Percentiles rank a stretch among this genome's conserved stretches.
Evolutionary conservation across 192 early-diverging fungal genomes (phyloP).

Genomic region (Umbelopsis isabellina): DNA sequence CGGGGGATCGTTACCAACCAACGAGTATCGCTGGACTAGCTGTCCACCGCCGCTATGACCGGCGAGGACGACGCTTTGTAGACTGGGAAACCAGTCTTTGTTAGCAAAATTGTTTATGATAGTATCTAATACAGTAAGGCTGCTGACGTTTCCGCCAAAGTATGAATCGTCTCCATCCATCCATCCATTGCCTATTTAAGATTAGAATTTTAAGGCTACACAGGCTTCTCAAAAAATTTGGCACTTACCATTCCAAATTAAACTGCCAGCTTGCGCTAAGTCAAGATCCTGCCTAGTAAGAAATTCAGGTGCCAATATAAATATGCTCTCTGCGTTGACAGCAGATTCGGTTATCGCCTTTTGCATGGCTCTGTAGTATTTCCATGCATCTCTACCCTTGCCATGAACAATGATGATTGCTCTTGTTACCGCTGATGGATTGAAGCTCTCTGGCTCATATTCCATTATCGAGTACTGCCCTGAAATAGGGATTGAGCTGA

Average conservation of each 20-base stretch:
- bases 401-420: slow-evolving; percentile 10
- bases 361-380: slow-evolving; percentile 8
- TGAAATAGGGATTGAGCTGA: slow-evolving; percentile 1
- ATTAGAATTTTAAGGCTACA: neutral
- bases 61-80: neutral
- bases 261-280: neutral
- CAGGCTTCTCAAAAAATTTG: neutral
- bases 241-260: slow-evolving; percentile 17
- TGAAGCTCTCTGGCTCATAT: neutral
- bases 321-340: neutral
- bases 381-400: slow-evolving; percentile 4
- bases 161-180: slow-evolving; percentile 5
- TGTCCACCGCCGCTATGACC: slow-evolving; percentile 17
- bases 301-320: slow-evolving; percentile 2
- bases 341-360: neutral
- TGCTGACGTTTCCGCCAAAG: neutral
- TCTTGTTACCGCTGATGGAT: neutral
- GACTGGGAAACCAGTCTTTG: neutral
- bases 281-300: neutral
- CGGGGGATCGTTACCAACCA: slow-evolving; percentile 3
- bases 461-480: neutral
- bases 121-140: neutral
- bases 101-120: slow-evolving; percentile 8
- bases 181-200: neutral
- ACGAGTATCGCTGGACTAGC: slow-evolving; percentile 18